phyloP scores from a whole-genome alignment of 306 rosid genomes.

The Lotus japonicus region DNA sequence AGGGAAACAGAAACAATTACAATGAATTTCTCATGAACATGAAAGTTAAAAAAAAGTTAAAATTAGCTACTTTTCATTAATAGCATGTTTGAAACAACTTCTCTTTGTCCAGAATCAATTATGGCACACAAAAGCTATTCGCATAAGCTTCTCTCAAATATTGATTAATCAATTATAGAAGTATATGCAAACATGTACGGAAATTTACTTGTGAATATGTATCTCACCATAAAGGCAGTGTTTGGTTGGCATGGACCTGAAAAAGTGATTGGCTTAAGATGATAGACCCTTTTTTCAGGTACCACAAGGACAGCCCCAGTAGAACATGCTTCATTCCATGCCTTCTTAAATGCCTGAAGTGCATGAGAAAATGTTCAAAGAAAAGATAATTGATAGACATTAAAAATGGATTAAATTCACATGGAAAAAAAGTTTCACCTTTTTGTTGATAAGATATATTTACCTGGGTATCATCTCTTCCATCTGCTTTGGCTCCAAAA shows the following conservation, averaged over 20 bases:
- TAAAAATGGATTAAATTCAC: background rate
- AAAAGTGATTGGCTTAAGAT: conserved; percentile 57
- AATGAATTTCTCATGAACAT: background rate
- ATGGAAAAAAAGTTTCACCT: background rate
- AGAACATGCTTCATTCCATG: conserved; percentile 77
- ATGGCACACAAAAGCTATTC: no score
- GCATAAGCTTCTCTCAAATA: no score
- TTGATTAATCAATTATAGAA: no score
- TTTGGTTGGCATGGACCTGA: conserved; percentile 75
- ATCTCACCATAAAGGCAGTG: conserved; percentile 54
- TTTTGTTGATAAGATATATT: conserved; percentile 11
- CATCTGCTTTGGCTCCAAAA: conserved; percentile 66
- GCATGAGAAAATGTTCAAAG: background rate
- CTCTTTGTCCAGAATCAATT: no score
- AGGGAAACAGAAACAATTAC: background rate
- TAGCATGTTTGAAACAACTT: no score
- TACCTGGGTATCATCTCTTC: conserved; percentile 59
- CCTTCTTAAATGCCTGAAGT: conserved; percentile 57
- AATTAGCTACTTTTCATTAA: background rate
- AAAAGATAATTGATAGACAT: background rate
- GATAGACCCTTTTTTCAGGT: conserved; percentile 40
- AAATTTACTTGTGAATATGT: background rate
- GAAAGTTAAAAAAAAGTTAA: no score
- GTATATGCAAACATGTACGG: background rate
- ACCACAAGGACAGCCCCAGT: conserved; percentile 38